phyloP scores from a whole-genome alignment of 352 stramenopile genomes.

The Phytopythium ostracodes region DNA sequence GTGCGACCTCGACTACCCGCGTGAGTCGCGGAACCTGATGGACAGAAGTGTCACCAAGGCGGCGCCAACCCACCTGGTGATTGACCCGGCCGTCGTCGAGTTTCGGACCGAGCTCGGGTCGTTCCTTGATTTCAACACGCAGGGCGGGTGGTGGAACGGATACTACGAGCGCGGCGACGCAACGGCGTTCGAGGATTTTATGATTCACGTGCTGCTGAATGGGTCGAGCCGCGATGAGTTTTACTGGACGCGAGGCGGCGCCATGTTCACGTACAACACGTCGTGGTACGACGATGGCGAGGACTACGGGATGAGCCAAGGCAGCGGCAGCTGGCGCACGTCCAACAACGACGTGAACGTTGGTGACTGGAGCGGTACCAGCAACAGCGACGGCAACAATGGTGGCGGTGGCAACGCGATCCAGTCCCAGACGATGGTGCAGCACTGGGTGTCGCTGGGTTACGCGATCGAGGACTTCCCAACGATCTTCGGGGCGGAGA shows the following conservation, averaged over 20 bases:
- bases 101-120: conserved; percentile 6
- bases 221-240: neutral
- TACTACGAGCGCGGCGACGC: conserved; percentile 13
- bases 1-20: conserved; percentile 20
- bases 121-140: neutral
- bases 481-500: neutral
- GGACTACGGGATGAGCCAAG: neutral
- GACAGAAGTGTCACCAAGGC: conserved; percentile 2
- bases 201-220: conserved; percentile 8
- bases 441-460: conserved; percentile 5
- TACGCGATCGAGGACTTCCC: conserved; percentile 1
- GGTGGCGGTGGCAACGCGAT: neutral
- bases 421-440: neutral
- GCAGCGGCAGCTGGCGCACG: neutral
- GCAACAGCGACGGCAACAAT: neutral
- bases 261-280: conserved; percentile 7
- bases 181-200: conserved; percentile 8
- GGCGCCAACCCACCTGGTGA: conserved; percentile 4
- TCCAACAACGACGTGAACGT: conserved; percentile 1
- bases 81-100: conserved; percentile 4
- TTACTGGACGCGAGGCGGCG: conserved; percentile 8
- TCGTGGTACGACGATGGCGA: neutral
- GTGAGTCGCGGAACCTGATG: conserved; percentile 4
- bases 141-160: neutral
- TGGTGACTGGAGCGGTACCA: neutral